Evolutionary conservation across 371 early-diverging fungal genomes (phyloP).

Genomic region (Apophysomyces ossiformis): DNA sequence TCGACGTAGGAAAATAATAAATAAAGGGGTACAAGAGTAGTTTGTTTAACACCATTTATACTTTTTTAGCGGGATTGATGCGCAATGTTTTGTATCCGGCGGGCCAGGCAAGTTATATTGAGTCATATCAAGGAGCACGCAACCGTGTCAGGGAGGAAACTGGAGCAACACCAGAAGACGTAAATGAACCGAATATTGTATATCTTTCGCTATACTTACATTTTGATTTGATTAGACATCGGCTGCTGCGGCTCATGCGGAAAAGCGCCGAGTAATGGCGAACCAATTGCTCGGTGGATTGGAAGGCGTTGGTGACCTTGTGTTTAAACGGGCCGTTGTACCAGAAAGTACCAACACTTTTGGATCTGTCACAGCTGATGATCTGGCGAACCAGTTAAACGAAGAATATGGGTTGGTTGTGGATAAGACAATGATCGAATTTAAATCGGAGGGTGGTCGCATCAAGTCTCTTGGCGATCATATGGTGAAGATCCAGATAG

Average conservation of each 20-base stretch:
- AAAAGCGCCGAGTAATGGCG: slow-evolving; percentile 18
- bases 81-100: slow-evolving; percentile 53
- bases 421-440: slow-evolving; percentile 42
- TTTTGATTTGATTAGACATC: slow-evolving; percentile 8
- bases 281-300: slow-evolving; percentile 27
- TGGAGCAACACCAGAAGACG: slow-evolving; percentile 22
- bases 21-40: background rate
- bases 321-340: slow-evolving; percentile 47
- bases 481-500: slow-evolving; percentile 31
- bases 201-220: background rate
- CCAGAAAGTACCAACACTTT: slow-evolving; percentile 49
- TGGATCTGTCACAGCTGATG: slow-evolving; percentile 58
- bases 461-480: slow-evolving; percentile 53
- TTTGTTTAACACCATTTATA: slow-evolving; percentile 6
- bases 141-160: slow-evolving; percentile 11
- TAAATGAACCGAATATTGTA: background rate
- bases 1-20: slow-evolving; percentile 40
- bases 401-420: slow-evolving; percentile 40
- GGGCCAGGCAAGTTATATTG: slow-evolving; percentile 46
- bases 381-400: slow-evolving; percentile 42
- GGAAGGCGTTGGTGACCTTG: slow-evolving; percentile 26
- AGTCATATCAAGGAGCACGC: slow-evolving; percentile 23
- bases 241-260: slow-evolving; percentile 1
- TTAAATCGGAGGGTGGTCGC: slow-evolving; percentile 46
- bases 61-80: slow-evolving; percentile 53